Evolutionary conservation across 345 rosid genomes (phyloP).

Genomic region (Clarkia xantiana): DNA sequence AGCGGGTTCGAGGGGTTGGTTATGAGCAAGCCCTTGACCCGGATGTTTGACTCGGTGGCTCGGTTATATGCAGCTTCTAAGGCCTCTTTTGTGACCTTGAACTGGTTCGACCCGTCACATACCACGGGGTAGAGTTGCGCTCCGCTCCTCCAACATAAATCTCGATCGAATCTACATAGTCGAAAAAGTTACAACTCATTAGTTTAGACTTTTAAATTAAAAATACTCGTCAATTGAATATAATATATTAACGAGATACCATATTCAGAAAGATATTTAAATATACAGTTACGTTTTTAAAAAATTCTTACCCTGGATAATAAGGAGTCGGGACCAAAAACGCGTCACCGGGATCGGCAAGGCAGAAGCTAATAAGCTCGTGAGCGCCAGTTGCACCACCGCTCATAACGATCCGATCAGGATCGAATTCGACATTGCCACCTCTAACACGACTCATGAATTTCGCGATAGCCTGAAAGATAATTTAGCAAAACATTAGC

Average conservation of each 20-base stretch:
- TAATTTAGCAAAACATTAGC: neutral
- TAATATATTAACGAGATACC: no score
- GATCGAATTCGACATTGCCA: conserved; percentile 45
- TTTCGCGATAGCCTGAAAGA: conserved; percentile 62
- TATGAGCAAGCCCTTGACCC: conserved; percentile 67
- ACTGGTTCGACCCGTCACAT: conserved; percentile 48
- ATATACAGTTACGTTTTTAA: no score
- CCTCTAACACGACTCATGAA: conserved; percentile 84
- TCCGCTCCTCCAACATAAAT: conserved; percentile 89
- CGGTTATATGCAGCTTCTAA: conserved; percentile 53
- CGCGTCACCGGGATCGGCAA: conserved; percentile 85
- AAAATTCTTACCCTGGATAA: conserved; percentile 81
- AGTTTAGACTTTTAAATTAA: no score
- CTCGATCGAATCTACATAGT: conserved; percentile 70
- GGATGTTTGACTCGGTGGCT: conserved; percentile 35
- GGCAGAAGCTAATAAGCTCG: conserved; percentile 66
- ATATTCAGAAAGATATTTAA: no score
- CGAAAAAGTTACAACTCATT: neutral
- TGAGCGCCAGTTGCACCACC: conserved; percentile 99
- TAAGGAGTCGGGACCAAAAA: conserved; percentile 92
- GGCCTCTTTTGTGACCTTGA: conserved; percentile 53
- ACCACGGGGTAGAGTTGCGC: conserved; percentile 55
- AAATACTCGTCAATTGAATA: no score
- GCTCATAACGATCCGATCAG: conserved; percentile 83
- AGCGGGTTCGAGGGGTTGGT: conserved; percentile 86